Conservation (phyloP, 805 yeast genomes). For the Nakazawaea siamensis region DNA sequence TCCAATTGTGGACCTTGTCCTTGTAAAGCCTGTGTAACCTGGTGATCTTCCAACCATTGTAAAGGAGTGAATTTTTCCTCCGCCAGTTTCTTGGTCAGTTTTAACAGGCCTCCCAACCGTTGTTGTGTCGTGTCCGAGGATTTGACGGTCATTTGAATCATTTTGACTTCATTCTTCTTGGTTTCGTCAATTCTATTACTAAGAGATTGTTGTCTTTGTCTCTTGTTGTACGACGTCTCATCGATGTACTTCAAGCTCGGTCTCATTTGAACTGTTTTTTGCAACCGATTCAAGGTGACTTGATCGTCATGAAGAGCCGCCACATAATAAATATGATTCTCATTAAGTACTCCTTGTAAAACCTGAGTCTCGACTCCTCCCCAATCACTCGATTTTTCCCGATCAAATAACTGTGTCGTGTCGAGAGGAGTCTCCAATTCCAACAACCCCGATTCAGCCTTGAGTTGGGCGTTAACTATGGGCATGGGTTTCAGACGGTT, state of each 20-base stretch:
- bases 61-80: too few relatives aligned
- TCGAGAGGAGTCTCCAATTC: conserved; percentile 76
- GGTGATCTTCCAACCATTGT: too few relatives aligned
- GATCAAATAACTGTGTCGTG: conserved; percentile 60
- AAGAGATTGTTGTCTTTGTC: background rate
- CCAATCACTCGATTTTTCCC: conserved; percentile 58
- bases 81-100: conserved; percentile 53
- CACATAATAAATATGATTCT: conserved; percentile 43
- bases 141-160: conserved; percentile 73
- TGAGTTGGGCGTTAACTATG: conserved; percentile 41
- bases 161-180: conserved; percentile 37
- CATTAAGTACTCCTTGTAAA: conserved; percentile 57
- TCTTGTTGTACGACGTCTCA: conserved; percentile 31
- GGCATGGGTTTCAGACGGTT: conserved; percentile 40
- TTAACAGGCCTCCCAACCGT: conserved; percentile 61
- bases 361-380: conserved; percentile 50
- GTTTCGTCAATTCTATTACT: conserved; percentile 10
- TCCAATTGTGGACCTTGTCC: conserved; percentile 8
- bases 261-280: conserved; percentile 66
- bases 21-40: too few relatives aligned
- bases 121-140: conserved; percentile 48
- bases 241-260: conserved; percentile 80
- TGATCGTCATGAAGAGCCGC: conserved; percentile 25
- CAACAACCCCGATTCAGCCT: conserved; percentile 52
- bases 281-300: conserved; percentile 57